These are phyloP conservation scores for Chlamydomonas reinhardtii DNA, from an alignment of 163 green algal species.

Conservation along the genomic window DNA sequence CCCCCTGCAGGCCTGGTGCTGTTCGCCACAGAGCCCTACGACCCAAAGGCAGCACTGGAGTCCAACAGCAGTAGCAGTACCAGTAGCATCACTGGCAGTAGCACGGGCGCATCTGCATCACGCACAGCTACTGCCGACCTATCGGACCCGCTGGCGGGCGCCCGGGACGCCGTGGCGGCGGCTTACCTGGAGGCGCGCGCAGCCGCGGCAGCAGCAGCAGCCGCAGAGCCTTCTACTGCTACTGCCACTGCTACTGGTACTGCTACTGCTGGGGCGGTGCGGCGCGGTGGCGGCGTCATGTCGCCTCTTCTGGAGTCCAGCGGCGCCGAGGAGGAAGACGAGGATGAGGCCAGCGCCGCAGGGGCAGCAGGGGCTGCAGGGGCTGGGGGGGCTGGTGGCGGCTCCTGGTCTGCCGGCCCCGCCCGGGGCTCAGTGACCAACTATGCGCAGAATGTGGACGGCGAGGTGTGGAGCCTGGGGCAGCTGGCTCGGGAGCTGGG, in stretches of 20 bases:
- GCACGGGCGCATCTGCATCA: no score
- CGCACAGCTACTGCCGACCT: no score
- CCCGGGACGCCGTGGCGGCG: no score
- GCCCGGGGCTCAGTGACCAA: constrained; percentile 60
- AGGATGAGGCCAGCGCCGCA: not conserved
- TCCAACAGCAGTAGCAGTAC: no score
- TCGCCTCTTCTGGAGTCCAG: not conserved
- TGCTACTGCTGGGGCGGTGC: not conserved
- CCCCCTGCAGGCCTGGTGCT: constrained; percentile 60
- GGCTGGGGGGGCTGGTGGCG: not conserved
- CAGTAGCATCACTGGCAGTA: no score
- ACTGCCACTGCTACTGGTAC: not conserved
- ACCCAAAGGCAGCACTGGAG: not conserved
- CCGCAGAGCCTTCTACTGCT: no score
- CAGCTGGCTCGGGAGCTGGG: constrained; percentile 68
- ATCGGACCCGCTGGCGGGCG: no score
- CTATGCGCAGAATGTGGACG: constrained; percentile 75
- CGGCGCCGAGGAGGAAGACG: not conserved
- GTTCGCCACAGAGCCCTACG: constrained; percentile 68
- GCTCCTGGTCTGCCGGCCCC: not conserved
- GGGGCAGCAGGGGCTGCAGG: not conserved
- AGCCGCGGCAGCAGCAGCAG: no score
- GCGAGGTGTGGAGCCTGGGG: constrained; percentile 70
- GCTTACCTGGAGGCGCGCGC: no score
- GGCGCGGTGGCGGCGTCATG: no score